Conservation (phyloP, 345 rosid species). For the Populus ilicifolia region DNA sequence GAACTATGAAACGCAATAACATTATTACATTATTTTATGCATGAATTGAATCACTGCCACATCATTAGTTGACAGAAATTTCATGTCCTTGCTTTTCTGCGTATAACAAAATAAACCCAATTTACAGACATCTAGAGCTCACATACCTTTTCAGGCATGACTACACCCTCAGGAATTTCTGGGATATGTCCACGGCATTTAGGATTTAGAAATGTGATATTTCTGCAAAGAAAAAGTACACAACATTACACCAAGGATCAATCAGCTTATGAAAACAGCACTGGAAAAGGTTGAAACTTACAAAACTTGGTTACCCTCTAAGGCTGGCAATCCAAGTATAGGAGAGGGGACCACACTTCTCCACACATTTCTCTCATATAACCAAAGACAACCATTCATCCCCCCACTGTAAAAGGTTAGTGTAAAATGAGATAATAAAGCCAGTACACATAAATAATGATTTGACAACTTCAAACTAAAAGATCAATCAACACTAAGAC, state of each 20-base stretch:
- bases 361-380: constrained; percentile 55
- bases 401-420: constrained; percentile 61
- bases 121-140: constrained; percentile 1
- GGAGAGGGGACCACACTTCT: constrained; percentile 51
- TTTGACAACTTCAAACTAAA: constrained; percentile 5
- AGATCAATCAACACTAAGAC: not conserved
- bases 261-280: constrained; percentile 13
- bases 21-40: not conserved
- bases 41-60: not conserved
- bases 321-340: constrained; percentile 57
- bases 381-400: constrained; percentile 85
- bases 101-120: not conserved
- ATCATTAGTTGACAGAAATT: not conserved
- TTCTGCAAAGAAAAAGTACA: constrained; percentile 46
- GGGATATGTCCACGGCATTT: constrained; percentile 50
- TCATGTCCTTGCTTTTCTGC: not conserved
- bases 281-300: constrained; percentile 36
- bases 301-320: constrained; percentile 63
- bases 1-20: not conserved
- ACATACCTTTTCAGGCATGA: constrained; percentile 69
- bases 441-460: constrained; percentile 14
- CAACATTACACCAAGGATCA: constrained; percentile 9
- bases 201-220: constrained; percentile 65
- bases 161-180: constrained; percentile 68
- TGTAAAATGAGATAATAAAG: constrained; percentile 18